Evolutionary conservation across 257 asterid genomes (phyloP).

Genomic region (Ophiorrhiza pumila): DNA sequence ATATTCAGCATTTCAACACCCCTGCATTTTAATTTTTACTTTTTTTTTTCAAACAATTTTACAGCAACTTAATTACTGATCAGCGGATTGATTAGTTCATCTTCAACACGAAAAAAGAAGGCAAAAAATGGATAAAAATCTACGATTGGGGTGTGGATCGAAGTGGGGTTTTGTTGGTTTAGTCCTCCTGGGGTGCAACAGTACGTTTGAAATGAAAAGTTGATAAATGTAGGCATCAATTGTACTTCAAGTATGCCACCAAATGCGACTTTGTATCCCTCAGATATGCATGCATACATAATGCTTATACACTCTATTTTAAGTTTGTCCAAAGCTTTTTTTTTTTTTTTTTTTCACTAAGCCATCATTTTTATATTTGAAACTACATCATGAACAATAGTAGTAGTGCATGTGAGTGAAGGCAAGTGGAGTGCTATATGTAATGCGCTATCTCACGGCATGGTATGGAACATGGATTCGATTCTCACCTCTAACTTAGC

Average conservation of each 20-base stretch:
- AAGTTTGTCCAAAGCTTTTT: background rate
- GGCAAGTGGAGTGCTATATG: background rate
- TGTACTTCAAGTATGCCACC: conserved; percentile 5
- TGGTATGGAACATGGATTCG: background rate
- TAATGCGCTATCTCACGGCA: background rate
- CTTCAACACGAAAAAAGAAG: too few species aligned
- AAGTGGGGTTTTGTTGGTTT: background rate
- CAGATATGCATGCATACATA: conserved; percentile 18
- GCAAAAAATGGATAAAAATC: too few species aligned
- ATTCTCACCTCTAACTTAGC: background rate
- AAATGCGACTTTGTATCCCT: background rate
- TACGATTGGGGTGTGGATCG: too few species aligned
- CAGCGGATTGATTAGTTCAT: too few species aligned
- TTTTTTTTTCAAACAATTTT: background rate
- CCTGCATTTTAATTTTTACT: too few species aligned
- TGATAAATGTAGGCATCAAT: conserved; percentile 10
- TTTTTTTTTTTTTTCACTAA: too few species aligned
- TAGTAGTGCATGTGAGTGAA: background rate
- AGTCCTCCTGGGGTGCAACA: background rate
- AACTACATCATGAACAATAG: background rate
- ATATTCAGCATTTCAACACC: background rate
- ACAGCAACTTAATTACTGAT: too few species aligned
- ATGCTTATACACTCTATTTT: background rate
- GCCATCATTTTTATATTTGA: conserved; percentile 5
- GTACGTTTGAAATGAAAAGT: background rate